Percentiles rank a stretch among this genome's conserved stretches.
Conservation (phyloP, 1,139 yeast species). For the Geotrichum citri-aurantii region DNA sequence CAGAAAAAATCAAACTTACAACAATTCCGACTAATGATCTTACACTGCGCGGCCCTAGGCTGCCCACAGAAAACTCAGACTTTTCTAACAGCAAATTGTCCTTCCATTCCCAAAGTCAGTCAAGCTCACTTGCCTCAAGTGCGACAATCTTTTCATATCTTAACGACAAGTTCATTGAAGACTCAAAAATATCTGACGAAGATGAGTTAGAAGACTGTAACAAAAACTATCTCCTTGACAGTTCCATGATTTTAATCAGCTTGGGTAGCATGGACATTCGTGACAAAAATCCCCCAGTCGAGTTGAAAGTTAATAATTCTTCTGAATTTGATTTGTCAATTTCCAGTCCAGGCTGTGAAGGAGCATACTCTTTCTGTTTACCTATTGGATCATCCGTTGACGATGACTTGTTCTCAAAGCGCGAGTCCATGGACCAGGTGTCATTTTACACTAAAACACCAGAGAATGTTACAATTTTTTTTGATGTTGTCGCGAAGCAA, state of each 20-base stretch:
- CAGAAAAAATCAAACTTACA: conserved; percentile 53
- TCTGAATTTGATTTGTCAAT: conserved; percentile 78
- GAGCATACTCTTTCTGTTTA: background rate
- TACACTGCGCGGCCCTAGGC: background rate
- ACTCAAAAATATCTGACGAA: background rate
- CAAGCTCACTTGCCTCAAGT: background rate
- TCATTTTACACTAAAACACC: conserved; percentile 58
- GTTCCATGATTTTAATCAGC: conserved; percentile 69
- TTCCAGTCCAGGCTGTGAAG: conserved; percentile 43
- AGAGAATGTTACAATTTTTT: conserved; percentile 55
- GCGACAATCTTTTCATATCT: background rate
- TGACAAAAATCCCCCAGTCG: conserved; percentile 54
- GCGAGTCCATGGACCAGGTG: conserved; percentile 67
- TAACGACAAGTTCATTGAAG: background rate
- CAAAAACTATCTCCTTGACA: conserved; percentile 31
- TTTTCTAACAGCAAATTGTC: background rate
- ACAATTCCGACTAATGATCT: conserved; percentile 20
- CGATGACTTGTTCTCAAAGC: background rate
- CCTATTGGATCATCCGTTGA: conserved; percentile 8
- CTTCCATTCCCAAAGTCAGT: conserved; percentile 4
- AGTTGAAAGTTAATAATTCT: conserved; percentile 64
- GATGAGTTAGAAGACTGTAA: background rate
- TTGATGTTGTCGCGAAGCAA: conserved; percentile 92
- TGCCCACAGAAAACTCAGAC: background rate
- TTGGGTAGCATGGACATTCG: conserved; percentile 83